phyloP scores from a whole-genome alignment of 257 asterid species.

The Thymus mandschuricus region DNA sequence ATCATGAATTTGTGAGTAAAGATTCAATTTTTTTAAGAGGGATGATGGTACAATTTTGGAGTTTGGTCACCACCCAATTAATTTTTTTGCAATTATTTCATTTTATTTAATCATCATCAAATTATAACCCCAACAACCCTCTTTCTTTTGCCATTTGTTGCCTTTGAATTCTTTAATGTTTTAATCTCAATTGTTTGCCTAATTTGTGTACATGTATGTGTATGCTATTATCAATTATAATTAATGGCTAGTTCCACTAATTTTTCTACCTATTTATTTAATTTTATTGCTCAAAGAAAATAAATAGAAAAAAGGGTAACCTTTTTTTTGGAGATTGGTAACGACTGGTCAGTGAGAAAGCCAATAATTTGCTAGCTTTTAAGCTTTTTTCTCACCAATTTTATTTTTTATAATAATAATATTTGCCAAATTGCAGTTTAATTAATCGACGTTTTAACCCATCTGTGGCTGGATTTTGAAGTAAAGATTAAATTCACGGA shows the following conservation, averaged over 20 bases:
- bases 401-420: too few relatives aligned
- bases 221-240: too few relatives aligned
- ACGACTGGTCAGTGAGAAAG: neutral
- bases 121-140: constrained; percentile 59
- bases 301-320: neutral
- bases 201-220: neutral
- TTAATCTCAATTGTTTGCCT: constrained; percentile 13
- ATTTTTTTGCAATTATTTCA: constrained; percentile 6
- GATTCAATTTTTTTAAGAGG: constrained; percentile 14
- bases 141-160: constrained; percentile 17
- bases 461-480: neutral
- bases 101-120: neutral
- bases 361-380: too few relatives aligned
- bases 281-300: too few relatives aligned
- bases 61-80: constrained; percentile 65
- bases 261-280: too few relatives aligned
- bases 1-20: constrained; percentile 5
- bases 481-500: neutral
- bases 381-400: too few relatives aligned
- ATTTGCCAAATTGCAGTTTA: neutral
- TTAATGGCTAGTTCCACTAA: neutral
- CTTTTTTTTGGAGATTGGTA: neutral
- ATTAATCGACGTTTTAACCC: neutral
- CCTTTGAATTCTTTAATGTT: constrained; percentile 31
- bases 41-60: constrained; percentile 27